Evolutionary conservation across 2,329 filamentous ascomycete genomes (phyloP), one percentile per base, ranked within the genome.

Genomic region (Eutypa lata): DNA sequence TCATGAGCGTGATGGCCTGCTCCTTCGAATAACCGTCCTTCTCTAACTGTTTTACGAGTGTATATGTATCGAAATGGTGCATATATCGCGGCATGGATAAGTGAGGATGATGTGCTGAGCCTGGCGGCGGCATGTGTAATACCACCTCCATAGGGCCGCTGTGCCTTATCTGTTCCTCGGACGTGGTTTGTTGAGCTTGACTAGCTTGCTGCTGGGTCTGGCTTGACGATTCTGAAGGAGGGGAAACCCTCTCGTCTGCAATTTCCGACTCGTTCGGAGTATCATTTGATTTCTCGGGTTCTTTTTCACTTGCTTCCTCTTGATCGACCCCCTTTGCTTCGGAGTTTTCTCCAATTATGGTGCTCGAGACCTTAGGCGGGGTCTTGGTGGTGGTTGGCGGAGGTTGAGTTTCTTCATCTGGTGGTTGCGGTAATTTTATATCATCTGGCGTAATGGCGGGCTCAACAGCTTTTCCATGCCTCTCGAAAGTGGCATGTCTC

Each of bases 41-140:
- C 18, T 86, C 80, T 16, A 99, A 83, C 62, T 90, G 84, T 65
- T 88, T 88, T 16, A 97, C 94, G 5, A 97, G 81, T 14, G 85
- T 87, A 71, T 94, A 99, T 22, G 88, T 96, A 73, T 99, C 93
- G 71, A 99, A 99, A 73, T 97, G 91, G 73, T 99, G 94, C 33
- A 96, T 86, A 67, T 96, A 95, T 1, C 87, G 89, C 7, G 89
- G 83, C 0, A 90, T 82, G 47, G 84, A 79, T 66, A 89, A 81
- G 67, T 91, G 86, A 4, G 87, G 87, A 21, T 61, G 66, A 3
- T 58, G 60, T 21, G 54, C 52, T 18, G 43, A 22, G 43, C 61
- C 56, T n/a, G 71, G 70, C 16, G 67, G 66, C 22, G 66, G 69
- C 60, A 69, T 71, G 57, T 71, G 68, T 4, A 76, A 61, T 5